A percentile compares a stretch with the other conserved stretches of the same genome.
phyloP scores from a whole-genome alignment of 768 basidiomycete genomes.

The Pleurotus tuoliensis region DNA sequence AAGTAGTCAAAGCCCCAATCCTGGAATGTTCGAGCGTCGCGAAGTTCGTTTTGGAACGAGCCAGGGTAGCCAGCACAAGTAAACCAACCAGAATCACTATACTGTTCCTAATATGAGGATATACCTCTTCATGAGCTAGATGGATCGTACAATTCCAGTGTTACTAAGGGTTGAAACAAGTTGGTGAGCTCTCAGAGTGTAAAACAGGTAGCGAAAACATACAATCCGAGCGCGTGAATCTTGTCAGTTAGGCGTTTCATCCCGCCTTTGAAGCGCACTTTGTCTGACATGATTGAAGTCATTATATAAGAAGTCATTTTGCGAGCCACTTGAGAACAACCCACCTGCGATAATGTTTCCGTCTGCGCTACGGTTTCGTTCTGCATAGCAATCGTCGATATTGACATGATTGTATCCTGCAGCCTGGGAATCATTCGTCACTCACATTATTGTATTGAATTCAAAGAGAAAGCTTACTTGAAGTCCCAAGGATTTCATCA shows the following conservation, averaged over 20 bases:
- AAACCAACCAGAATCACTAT: conserved; percentile 62
- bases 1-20: conserved; percentile 68
- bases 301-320: no score
- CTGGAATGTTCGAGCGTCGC: conserved; percentile 53
- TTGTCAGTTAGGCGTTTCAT: background rate
- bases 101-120: conserved; percentile 24
- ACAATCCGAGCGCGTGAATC: background rate
- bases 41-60: conserved; percentile 55
- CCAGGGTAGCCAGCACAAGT: conserved; percentile 68
- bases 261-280: conserved; percentile 34
- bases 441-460: no score
- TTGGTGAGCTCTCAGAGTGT: background rate
- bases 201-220: background rate
- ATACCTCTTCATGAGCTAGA: background rate
- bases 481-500: conserved; percentile 55
- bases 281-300: conserved; percentile 28
- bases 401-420: conserved; percentile 59
- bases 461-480: conserved; percentile 21
- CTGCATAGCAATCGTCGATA: conserved; percentile 64
- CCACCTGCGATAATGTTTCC: conserved; percentile 55
- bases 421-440: conserved; percentile 27
- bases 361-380: conserved; percentile 43
- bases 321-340: background rate
- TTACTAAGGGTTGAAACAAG: conserved; percentile 7
- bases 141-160: conserved; percentile 33